phyloP scores from a whole-genome alignment of 164 flowering plant genomes.

The Sextonia rubra region DNA sequence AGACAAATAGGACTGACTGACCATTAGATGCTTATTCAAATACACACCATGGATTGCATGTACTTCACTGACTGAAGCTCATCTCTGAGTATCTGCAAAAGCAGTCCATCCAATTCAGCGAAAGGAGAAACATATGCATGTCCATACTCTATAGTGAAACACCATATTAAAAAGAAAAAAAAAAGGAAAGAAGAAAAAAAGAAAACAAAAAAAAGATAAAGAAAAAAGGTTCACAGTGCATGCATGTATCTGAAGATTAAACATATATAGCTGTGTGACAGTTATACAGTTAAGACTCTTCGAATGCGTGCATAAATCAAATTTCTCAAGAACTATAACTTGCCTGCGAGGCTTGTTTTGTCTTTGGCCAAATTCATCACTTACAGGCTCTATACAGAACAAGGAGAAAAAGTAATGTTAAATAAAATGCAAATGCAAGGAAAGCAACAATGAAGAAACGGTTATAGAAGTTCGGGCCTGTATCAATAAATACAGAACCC shows the following conservation, averaged over 20 bases:
- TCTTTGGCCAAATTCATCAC: conserved; percentile 76
- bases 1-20: conserved; percentile 4
- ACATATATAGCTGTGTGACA: background rate
- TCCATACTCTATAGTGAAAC: background rate
- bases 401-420: background rate
- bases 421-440: background rate
- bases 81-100: conserved; percentile 84
- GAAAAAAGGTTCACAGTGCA: no score
- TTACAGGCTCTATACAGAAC: conserved; percentile 46
- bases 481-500: background rate
- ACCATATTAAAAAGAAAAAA: background rate
- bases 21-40: conserved; percentile 49
- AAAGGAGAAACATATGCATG: background rate
- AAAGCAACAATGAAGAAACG: background rate
- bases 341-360: conserved; percentile 95
- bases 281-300: background rate
- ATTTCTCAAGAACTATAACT: conserved; percentile 21
- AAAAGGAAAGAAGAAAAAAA: no score
- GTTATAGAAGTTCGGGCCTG: background rate
- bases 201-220: no score
- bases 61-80: conserved; percentile 84
- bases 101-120: background rate
- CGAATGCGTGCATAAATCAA: no score
- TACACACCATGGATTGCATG: conserved; percentile 25
- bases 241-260: no score